A percentile compares a stretch with the other conserved stretches of the same genome.
phyloP scores from a whole-genome alignment of 768 basidiomycete genomes.

The Rhodosporidiobolus sp. region DNA sequence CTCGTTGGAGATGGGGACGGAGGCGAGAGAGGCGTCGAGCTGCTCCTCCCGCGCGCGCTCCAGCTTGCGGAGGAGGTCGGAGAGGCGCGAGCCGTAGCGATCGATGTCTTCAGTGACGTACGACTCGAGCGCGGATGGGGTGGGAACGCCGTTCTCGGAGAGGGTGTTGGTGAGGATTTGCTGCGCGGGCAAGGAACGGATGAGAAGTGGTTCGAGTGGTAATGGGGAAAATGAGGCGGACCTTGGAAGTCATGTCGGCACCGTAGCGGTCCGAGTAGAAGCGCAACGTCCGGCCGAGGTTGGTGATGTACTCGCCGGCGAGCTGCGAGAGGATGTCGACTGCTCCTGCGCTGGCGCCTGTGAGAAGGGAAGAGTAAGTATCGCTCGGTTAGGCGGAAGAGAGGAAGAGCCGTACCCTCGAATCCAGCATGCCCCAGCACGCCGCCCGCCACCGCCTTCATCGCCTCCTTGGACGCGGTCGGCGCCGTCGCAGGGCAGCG shows the following conservation, averaged over 20 bases:
- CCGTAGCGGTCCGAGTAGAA: conserved; percentile 77
- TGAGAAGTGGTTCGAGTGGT: neutral
- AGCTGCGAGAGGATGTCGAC: conserved; percentile 74
- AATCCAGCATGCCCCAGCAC: conserved; percentile 36
- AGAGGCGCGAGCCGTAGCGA: conserved; percentile 70
- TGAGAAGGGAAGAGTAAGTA: neutral
- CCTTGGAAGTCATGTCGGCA: conserved; percentile 78
- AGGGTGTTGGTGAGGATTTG: conserved; percentile 90
- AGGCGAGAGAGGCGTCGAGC: conserved; percentile 50
- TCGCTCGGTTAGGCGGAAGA: no score
- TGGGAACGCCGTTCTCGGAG: conserved; percentile 79
- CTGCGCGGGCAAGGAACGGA: conserved; percentile 52
- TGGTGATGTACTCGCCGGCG: conserved; percentile 73
- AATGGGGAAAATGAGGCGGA: conserved; percentile 48
- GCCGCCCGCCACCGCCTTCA: conserved; percentile 4
- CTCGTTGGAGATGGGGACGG: no score
- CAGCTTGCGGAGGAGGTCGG: conserved; percentile 81
- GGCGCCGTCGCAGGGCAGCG: conserved; percentile 12
- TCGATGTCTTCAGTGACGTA: conserved; percentile 87
- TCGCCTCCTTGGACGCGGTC: conserved; percentile 7
- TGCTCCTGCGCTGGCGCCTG: conserved; percentile 49
- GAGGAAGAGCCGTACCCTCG: conserved; percentile 24
- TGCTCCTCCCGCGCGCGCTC: conserved; percentile 76
- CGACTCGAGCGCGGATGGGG: conserved; percentile 72
- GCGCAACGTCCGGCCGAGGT: conserved; percentile 80